Percentiles rank a stretch among this genome's conserved stretches.
phyloP scores from a whole-genome alignment of 1,284 basidiomycete species.

The Takashimella tepidaria region DNA sequence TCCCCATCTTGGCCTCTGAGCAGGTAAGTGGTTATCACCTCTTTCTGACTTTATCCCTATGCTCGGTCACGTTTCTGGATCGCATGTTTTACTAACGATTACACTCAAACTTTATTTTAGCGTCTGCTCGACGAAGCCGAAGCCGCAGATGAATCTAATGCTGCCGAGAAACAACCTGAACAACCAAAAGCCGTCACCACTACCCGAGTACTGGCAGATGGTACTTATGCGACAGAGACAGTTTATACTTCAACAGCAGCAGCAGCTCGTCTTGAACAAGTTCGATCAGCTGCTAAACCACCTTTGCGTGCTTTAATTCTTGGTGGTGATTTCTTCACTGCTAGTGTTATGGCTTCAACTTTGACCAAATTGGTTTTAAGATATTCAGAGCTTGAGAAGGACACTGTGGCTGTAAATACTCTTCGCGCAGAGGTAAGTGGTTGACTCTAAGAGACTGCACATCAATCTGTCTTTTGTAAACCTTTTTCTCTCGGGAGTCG shows the following conservation, averaged over 20 bases:
- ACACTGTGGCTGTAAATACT: constrained; percentile 61
- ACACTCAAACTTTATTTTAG: no score
- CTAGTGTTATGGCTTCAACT: constrained; percentile 78
- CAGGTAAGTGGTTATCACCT: constrained; percentile 51
- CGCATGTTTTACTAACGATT: neutral
- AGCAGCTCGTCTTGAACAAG: constrained; percentile 65
- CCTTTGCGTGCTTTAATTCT: constrained; percentile 85
- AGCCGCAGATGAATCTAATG: constrained; percentile 52
- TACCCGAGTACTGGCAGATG: constrained; percentile 79
- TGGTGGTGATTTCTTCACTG: constrained; percentile 96
- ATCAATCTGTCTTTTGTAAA: neutral
- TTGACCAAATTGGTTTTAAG: constrained; percentile 89
- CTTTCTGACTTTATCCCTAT: no score
- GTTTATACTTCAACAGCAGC: constrained; percentile 70
- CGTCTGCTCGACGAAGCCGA: constrained; percentile 69
- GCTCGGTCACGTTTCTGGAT: neutral
- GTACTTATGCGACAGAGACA: constrained; percentile 96
- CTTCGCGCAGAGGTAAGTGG: constrained; percentile 73
- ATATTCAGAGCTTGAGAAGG: constrained; percentile 60
- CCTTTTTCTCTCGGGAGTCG: neutral
- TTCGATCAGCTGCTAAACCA: constrained; percentile 82
- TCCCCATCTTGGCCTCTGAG: constrained; percentile 90
- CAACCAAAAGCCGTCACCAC: constrained; percentile 51
- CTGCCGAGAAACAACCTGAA: constrained; percentile 40
- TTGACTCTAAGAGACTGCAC: neutral